Base-by-base conservation (phyloP, 1,284 basidiomycete genomes). In the Ustilago sp. region DNA sequence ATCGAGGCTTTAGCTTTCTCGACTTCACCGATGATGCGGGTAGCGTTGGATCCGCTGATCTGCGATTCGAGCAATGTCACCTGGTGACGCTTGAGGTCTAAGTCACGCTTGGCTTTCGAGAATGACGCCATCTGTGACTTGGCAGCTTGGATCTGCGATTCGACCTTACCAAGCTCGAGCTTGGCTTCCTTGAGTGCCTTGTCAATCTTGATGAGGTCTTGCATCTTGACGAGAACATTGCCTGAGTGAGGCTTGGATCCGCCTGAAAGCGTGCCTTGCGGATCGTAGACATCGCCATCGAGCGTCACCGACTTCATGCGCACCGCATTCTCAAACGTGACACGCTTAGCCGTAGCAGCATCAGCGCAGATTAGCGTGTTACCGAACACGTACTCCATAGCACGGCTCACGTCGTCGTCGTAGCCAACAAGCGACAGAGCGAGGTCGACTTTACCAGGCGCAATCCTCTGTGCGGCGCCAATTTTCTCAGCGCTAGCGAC, bases 261-360 rank as follows among this genome's bases (percentile, higher is more conserved):
- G 35, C 97, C 97, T 28, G 92, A 94, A 9, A 99, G 90, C 0
- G 93, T 96, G 4, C 97, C 97, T 4, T 93, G 93, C 0, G 97
- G 96, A 80, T 99, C 96, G 87, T 99, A 99, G 8, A 98, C 91
- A 83, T 99, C 97, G 17, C 97, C 97, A 32, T 95, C 92, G 19
- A 96, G 89, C 1, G 97, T 99, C 59, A 99, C 95, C 12, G 93
- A 95, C 67, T 92, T 92, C 71, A 93, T 90, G 15, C 89, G 88
- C 35, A 91, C 90, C 17, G 92, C 89, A 32, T 91, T 89, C 86
- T 90, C 88, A 88, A 98, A 99, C 0, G 97, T 98, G 47, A 98
- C 93, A 0, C 89, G 88, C 84, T 95, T 94, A 8, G 97, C 97
- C 0, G 94, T 90, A 35, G 92, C 91, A 4, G 95, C 91, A 83